These are phyloP conservation scores for Astragalus glycyphyllos DNA, from an alignment of 306 rosid genomes.

Conservation along the genomic window DNA sequence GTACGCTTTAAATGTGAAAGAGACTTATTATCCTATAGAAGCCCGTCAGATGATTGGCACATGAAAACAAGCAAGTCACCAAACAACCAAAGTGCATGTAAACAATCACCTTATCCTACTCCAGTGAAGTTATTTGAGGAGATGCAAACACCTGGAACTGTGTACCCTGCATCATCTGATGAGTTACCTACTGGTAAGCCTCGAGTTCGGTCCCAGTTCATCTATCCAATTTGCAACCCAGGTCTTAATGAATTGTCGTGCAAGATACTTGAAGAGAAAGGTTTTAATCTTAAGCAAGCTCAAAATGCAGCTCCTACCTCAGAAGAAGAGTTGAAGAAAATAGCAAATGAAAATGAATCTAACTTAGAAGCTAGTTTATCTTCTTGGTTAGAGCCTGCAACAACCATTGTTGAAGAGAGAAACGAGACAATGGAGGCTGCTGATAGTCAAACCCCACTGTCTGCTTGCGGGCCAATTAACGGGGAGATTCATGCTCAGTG, in stretches of 20 bases:
- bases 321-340: conserved; percentile 45
- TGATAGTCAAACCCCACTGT: conserved; percentile 41
- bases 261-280: conserved; percentile 59
- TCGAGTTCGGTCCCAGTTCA: conserved; percentile 75
- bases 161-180: conserved; percentile 68
- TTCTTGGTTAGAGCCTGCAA: conserved; percentile 67
- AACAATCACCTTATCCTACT: conserved; percentile 73
- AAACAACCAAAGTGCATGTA: conserved; percentile 57
- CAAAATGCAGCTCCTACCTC: conserved; percentile 52
- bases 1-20: conserved; percentile 75
- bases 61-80: conserved; percentile 48
- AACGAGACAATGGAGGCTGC: conserved; percentile 39
- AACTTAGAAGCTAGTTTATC: conserved; percentile 70
- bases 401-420: conserved; percentile 48
- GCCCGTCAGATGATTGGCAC: conserved; percentile 58
- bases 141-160: conserved; percentile 98
- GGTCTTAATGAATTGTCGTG: conserved; percentile 50
- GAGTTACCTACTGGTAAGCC: conserved; percentile 55
- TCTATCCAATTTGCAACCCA: conserved; percentile 57
- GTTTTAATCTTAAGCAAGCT: conserved; percentile 48
- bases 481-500: conserved; percentile 66
- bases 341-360: conserved; percentile 48
- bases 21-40: conserved; percentile 53
- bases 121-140: conserved; percentile 80
- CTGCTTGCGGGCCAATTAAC: conserved; percentile 72